These are phyloP conservation scores for Penicillium nucicola DNA, from an alignment of 495 filamentous ascomycete species.

Conservation along the genomic window DNA sequence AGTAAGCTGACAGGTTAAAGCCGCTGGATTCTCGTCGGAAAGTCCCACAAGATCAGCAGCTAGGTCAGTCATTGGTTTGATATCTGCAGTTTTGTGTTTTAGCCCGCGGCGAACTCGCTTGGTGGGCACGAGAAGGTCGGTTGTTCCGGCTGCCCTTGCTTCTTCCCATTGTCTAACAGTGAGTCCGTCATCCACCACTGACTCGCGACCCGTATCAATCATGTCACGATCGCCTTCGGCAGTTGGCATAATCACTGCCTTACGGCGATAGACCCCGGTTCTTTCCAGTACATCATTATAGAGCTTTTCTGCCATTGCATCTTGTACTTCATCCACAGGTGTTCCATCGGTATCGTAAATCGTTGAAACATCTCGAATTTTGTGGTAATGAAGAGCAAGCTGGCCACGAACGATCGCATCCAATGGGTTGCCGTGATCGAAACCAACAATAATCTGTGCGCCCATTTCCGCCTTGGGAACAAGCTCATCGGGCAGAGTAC, in stretches of 20 bases:
- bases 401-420: constrained; percentile 89
- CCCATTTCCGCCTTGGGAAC: constrained; percentile 91
- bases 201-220: constrained; percentile 80
- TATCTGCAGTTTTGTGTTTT: constrained; percentile 44
- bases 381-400: constrained; percentile 80
- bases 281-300: constrained; percentile 94
- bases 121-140: constrained; percentile 36
- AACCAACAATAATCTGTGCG: constrained; percentile 96
- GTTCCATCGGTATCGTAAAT: constrained; percentile 87
- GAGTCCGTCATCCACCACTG: constrained; percentile 63
- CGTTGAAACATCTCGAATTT: constrained; percentile 78
- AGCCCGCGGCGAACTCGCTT: constrained; percentile 43
- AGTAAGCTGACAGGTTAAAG: constrained; percentile 66
- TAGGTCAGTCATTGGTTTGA: constrained; percentile 36
- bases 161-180: constrained; percentile 71
- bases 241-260: constrained; percentile 60
- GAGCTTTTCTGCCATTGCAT: constrained; percentile 79
- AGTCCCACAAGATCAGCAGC: constrained; percentile 53
- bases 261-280: constrained; percentile 83
- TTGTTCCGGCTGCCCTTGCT: constrained; percentile 42
- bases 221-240: constrained; percentile 82
- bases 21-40: constrained; percentile 62
- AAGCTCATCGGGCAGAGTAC: constrained; percentile 45
- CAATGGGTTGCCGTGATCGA: constrained; percentile 90
- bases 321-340: constrained; percentile 73